Percentiles rank a stretch among this genome's conserved stretches.
Evolutionary conservation across 805 yeast genomes (phyloP).

Genomic region (Lachancea sp.): DNA sequence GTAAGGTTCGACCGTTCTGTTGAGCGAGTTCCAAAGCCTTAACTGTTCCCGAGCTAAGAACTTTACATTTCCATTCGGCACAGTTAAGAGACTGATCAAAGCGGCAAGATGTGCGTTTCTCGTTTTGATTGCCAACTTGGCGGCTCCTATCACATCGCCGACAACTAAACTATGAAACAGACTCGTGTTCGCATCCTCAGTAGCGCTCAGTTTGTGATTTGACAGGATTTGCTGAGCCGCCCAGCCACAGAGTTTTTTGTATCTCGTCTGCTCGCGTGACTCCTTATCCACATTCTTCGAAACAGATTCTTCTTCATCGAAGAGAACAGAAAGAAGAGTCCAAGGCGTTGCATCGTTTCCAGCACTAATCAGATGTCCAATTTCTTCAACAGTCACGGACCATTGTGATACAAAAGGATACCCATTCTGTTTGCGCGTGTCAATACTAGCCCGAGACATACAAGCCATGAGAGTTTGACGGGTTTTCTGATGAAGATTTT

Average conservation of each 20-base stretch:
- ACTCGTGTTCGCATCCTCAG: slow-evolving; percentile 41
- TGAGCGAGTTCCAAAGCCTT: slow-evolving; percentile 51
- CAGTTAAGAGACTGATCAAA: slow-evolving; percentile 61
- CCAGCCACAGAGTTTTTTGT: slow-evolving; percentile 51
- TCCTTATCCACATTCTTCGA: background rate
- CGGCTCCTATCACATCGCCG: slow-evolving; percentile 58
- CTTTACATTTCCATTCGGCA: slow-evolving; percentile 55
- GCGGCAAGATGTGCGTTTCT: slow-evolving; percentile 66
- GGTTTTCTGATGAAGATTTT: slow-evolving; percentile 7
- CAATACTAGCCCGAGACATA: slow-evolving; percentile 19
- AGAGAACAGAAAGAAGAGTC: slow-evolving; percentile 57
- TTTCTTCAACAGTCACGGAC: slow-evolving; percentile 30
- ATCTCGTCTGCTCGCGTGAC: slow-evolving; percentile 13
- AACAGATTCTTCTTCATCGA: slow-evolving; percentile 36
- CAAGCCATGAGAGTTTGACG: slow-evolving; percentile 22
- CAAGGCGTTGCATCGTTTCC: slow-evolving; percentile 35
- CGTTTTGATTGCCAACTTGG: slow-evolving; percentile 51
- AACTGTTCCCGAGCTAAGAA: slow-evolving; percentile 56
- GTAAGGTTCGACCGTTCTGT: slow-evolving; percentile 41
- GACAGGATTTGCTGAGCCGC: slow-evolving; percentile 39
- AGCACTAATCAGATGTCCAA: slow-evolving; percentile 12
- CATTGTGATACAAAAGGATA: slow-evolving; percentile 37
- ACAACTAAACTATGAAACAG: slow-evolving; percentile 46
- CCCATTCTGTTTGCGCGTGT: slow-evolving; percentile 25
- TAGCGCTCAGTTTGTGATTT: slow-evolving; percentile 29